Evolutionary conservation across 495 filamentous ascomycete species (phyloP).

Genomic region (Podospora tetraspora): DNA sequence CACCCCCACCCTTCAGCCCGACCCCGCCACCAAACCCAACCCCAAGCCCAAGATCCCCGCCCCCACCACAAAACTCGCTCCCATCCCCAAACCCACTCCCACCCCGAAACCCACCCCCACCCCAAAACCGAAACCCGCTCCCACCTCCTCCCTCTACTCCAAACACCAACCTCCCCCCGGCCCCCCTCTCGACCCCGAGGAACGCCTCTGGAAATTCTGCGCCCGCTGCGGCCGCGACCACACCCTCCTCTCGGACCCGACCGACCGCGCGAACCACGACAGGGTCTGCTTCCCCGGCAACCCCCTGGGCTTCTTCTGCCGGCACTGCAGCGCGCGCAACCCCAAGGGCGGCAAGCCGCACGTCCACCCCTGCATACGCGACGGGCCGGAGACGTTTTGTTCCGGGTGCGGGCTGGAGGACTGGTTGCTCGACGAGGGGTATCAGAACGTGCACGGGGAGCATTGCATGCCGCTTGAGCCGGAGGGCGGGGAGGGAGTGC

Average conservation of each 20-base stretch:
- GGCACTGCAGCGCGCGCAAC: neutral
- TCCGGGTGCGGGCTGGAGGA: neutral
- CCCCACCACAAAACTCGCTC: neutral
- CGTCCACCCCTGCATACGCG: neutral
- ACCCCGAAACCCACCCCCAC: conserved; percentile 7
- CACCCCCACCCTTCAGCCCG: no score
- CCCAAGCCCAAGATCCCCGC: neutral
- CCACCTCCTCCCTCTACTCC: conserved; percentile 14
- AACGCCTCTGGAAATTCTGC: conserved; percentile 22
- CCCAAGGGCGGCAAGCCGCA: neutral
- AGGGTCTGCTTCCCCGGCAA: conserved; percentile 18
- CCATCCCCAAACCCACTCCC: neutral
- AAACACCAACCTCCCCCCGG: conserved; percentile 23
- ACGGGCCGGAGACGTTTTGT: neutral
- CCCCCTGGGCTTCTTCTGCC: neutral
- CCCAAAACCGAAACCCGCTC: conserved; percentile 21
- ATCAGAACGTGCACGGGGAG: neutral
- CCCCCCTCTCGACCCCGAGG: conserved; percentile 24
- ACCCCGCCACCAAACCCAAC: no score
- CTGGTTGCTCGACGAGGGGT: neutral
- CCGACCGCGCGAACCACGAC: conserved; percentile 25
- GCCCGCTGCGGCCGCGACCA: conserved; percentile 27
- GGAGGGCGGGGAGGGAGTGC: no score
- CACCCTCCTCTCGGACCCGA: neutral
- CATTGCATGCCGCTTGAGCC: neutral